These are phyloP conservation scores for Trichoderma arundinaceum DNA, from an alignment of 2,329 filamentous ascomycete species.

Conservation along the genomic window DNA sequence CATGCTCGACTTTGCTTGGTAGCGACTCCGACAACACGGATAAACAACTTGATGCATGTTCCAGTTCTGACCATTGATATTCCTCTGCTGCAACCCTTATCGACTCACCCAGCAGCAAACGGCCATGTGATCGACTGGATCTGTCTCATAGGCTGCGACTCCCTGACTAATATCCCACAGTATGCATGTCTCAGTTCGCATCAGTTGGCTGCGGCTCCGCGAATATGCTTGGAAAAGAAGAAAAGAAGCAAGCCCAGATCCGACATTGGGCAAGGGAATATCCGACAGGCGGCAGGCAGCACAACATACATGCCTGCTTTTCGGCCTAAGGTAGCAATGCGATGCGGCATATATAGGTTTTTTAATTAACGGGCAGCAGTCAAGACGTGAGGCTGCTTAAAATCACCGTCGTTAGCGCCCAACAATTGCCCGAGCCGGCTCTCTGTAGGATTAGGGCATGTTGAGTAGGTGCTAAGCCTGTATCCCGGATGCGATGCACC, in stretches of 20 bases:
- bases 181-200: constrained; percentile 13
- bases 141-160: constrained; percentile 17
- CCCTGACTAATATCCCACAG: neutral
- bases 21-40: too few species aligned
- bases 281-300: constrained; percentile 16
- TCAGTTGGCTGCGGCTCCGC: too few species aligned
- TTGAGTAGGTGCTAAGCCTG: neutral
- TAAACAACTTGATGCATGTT: too few species aligned
- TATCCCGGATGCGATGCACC: too few species aligned
- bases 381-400: neutral
- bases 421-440: neutral
- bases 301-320: constrained; percentile 9
- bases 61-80: too few species aligned
- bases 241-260: constrained; percentile 1
- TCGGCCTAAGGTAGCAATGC: constrained; percentile 17
- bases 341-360: neutral
- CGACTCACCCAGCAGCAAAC: neutral
- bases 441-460: neutral
- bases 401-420: constrained; percentile 9
- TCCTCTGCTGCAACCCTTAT: too few species aligned
- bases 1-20: too few species aligned
- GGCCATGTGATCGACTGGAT: constrained; percentile 4
- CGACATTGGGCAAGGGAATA: constrained; percentile 2
- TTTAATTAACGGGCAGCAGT: constrained; percentile 24
- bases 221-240: too few species aligned